Base-by-base conservation (phyloP, 2,329 filamentous ascomycete species). In the Exophiala xenobiotica region DNA sequence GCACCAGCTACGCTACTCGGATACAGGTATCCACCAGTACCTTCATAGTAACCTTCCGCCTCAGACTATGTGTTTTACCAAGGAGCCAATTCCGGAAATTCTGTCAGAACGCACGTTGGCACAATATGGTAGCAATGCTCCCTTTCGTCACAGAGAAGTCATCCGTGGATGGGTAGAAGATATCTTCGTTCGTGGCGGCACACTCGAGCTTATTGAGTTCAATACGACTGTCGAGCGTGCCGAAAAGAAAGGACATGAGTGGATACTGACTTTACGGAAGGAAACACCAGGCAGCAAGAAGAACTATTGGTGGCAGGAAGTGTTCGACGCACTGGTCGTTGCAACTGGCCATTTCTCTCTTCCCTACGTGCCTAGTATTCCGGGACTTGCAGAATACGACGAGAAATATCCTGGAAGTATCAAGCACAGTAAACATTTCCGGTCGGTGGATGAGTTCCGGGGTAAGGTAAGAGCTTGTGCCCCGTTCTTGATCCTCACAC, bases 11-110 rank as follows among this genome's bases (percentile, higher is more conserved):
- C 76, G 80, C 2, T 82, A 78, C 60, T 67, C 72, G 9, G 80
- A 84, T 53, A 80, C 81, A 0, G 78, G 79, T 0, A 73, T 85
- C 14, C 86, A 86, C 57, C 79, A 80, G 0, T 77, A 78, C 16
- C 68, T 86, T n/a, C 80, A 86, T 62, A 86, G 82, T 2, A 87
- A 87, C 56, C 78, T 87, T 37, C 76, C 80, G 55, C 70, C 72
- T 4, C 61, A 75, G 1, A 71, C 80, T 0, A 87, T 87, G 84
- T 72, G 76, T 12, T 87, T 80, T 64, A 78, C 74, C 0, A 73
- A 80, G 53, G 80, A 83, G 47, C 69, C 73, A 0, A 79, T 84
- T 11, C 75, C 80, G 0, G 63, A 64, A 0, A 65, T 71, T 37
- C 64, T 68, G 20, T 73, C 71, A 11, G 59, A 73, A 37, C 65